phyloP scores from a whole-genome alignment of 495 filamentous ascomycete genomes.

The Amphirosellinia nigrospora region DNA sequence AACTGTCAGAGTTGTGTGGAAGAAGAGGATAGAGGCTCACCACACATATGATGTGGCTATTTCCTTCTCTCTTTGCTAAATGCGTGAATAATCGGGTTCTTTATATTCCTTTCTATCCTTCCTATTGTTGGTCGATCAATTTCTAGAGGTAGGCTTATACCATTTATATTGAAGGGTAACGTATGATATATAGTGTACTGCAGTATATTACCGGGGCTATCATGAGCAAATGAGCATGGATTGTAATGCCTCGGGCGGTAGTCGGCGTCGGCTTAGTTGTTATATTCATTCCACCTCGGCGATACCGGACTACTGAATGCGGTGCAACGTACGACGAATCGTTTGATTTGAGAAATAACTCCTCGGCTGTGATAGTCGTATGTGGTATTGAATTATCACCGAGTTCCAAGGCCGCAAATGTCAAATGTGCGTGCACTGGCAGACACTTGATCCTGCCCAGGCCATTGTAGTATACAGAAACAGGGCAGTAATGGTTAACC shows the following conservation, averaged over 20 bases:
- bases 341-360: not conserved
- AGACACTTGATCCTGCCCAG: too few relatives aligned
- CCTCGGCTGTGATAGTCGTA: constrained; percentile 2
- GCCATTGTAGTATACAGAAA: too few relatives aligned
- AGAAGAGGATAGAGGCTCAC: too few relatives aligned
- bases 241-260: not conserved
- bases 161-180: too few relatives aligned
- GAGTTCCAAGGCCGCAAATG: constrained; percentile 4
- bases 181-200: too few relatives aligned
- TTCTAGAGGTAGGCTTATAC: not conserved
- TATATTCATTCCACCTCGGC: constrained; percentile 1
- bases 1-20: too few relatives aligned
- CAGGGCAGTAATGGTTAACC: too few relatives aligned
- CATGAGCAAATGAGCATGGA: constrained; percentile 10
- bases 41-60: too few relatives aligned
- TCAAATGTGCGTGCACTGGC: not conserved
- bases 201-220: not conserved
- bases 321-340: not conserved
- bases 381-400: not conserved
- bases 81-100: too few relatives aligned
- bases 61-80: too few relatives aligned
- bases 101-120: too few relatives aligned
- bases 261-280: not conserved
- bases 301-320: not conserved
- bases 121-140: not conserved